Evolutionary conservation across 1,139 yeast species (phyloP).

Genomic region (Lodderomyces orthopsilosis): DNA sequence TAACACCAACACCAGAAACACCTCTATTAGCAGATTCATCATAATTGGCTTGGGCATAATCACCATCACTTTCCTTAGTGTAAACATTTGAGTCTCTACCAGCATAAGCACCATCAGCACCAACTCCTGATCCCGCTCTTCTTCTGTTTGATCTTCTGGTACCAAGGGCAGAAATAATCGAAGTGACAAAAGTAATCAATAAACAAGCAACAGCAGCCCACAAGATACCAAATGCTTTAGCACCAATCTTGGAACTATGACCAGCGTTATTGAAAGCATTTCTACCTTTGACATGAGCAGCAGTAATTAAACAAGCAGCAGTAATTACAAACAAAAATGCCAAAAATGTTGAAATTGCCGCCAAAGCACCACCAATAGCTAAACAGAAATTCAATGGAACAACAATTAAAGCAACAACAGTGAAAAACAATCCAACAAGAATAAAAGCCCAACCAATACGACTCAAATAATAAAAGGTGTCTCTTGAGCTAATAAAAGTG

Average conservation of each 20-base stretch:
- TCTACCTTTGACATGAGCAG: slow-evolving; percentile 62
- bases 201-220: slow-evolving; percentile 39
- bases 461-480: slow-evolving; percentile 58
- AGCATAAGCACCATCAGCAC: slow-evolving; percentile 1
- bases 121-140: slow-evolving; percentile 5
- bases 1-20: slow-evolving; percentile 1
- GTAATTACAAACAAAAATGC: slow-evolving; percentile 53
- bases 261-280: slow-evolving; percentile 51
- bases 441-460: slow-evolving; percentile 69
- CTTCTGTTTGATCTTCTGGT: slow-evolving; percentile 7
- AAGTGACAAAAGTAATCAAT: slow-evolving; percentile 12
- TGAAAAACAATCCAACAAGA: slow-evolving; percentile 56
- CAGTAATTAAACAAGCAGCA: slow-evolving; percentile 64
- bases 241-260: slow-evolving; percentile 50
- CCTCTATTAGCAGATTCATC: slow-evolving; percentile 7
- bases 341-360: slow-evolving; percentile 30
- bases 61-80: slow-evolving; percentile 8
- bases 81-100: slow-evolving; percentile 4
- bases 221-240: slow-evolving; percentile 56
- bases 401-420: slow-evolving; percentile 44
- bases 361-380: slow-evolving; percentile 18
- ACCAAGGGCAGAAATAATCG: slow-evolving; percentile 8
- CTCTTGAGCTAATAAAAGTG: slow-evolving; percentile 42
- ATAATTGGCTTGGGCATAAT: slow-evolving; percentile 9
- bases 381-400: slow-evolving; percentile 16